phyloP scores from a whole-genome alignment of 495 filamentous ascomycete genomes.

The Penicillium goetzii region DNA sequence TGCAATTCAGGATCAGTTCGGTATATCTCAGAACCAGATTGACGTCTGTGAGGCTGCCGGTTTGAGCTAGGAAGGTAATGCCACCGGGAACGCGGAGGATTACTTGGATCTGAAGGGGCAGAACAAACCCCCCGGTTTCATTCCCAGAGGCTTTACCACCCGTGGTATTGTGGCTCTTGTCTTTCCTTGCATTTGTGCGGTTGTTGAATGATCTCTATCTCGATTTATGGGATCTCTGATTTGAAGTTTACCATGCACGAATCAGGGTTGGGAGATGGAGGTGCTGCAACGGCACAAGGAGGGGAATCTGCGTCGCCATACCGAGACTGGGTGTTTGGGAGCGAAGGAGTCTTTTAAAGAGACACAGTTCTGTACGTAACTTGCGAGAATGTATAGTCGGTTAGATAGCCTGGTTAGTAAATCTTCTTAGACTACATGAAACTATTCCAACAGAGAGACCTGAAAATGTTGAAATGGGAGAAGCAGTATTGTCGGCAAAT shows the following conservation, averaged over 20 bases:
- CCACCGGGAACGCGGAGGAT: neutral
- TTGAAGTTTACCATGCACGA: neutral
- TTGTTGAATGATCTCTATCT: neutral
- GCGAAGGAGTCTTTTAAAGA: neutral
- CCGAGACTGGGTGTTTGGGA: neutral
- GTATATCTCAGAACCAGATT: neutral
- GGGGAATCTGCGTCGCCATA: neutral
- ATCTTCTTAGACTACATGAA: neutral
- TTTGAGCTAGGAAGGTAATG: neutral
- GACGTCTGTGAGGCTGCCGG: neutral
- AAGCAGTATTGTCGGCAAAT: too few species aligned
- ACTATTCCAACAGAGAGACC: neutral
- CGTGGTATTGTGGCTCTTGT: neutral
- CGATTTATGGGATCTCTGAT: neutral
- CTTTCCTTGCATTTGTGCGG: neutral
- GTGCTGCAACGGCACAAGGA: neutral
- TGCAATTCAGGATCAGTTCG: neutral
- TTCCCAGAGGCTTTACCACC: neutral
- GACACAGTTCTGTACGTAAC: neutral
- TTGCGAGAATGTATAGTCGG: neutral
- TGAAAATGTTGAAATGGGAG: too few species aligned
- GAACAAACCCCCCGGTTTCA: neutral
- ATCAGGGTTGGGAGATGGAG: neutral
- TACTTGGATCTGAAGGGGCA: neutral
- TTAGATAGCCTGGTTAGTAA: neutral